These are phyloP conservation scores for Coniferiporia sulphurascens DNA, from an alignment of 1,284 basidiomycete species.

Conservation along the genomic window DNA sequence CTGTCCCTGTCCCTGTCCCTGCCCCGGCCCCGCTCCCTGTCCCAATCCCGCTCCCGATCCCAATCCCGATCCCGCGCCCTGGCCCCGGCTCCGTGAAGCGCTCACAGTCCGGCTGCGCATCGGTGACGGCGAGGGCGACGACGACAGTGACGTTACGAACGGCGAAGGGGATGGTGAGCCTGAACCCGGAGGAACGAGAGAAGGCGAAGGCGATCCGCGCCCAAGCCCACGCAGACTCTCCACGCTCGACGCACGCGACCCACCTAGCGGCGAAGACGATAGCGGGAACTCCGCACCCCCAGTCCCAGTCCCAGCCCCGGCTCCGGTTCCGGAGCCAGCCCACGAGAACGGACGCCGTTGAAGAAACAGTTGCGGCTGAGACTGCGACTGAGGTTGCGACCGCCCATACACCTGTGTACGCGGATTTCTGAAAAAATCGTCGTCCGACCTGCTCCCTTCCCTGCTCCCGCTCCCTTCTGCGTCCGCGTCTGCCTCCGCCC, in stretches of 20 bases:
- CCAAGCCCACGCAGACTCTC: slow-evolving; percentile 3
- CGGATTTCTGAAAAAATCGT: slow-evolving; percentile 1
- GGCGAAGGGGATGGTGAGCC: too few species aligned
- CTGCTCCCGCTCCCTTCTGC: not conserved
- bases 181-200: too few species aligned
- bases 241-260: not conserved
- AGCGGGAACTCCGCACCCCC: not conserved
- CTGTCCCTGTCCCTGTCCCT: not conserved
- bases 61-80: too few species aligned
- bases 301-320: slow-evolving; percentile 1
- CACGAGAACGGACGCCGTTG: slow-evolving; percentile 1
- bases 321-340: not conserved
- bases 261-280: not conserved
- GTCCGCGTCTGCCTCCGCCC: not conserved
- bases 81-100: too few species aligned
- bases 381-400: too few species aligned
- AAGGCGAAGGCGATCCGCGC: not conserved
- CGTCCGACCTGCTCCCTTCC: not conserved
- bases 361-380: too few species aligned
- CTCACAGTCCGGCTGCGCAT: not conserved
- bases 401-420: not conserved
- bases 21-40: too few species aligned
- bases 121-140: not conserved
- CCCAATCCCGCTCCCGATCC: too few species aligned
- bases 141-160: too few species aligned